These are phyloP conservation scores for Apiotrichum porosum DNA, from an alignment of 1,284 basidiomycete species.

Conservation along the genomic window DNA sequence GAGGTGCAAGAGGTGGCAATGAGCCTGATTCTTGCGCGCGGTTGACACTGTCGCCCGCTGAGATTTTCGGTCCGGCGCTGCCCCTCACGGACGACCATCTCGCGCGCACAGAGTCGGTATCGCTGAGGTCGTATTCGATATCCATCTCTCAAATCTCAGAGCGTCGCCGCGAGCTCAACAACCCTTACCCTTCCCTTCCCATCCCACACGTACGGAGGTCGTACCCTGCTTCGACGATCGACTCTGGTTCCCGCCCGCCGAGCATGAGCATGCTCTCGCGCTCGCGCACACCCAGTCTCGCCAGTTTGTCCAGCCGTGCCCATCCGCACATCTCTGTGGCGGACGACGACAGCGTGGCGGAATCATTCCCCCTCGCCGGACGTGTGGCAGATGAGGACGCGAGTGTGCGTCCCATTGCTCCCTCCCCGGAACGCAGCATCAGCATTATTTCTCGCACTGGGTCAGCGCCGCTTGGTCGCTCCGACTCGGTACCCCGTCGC, in stretches of 20 bases:
- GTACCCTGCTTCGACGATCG: conserved; percentile 26
- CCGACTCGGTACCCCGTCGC: conserved; percentile 9
- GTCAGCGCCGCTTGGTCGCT: conserved; percentile 6
- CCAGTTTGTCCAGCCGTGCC: conserved; percentile 24
- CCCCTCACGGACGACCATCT: too few relatives aligned
- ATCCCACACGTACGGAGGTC: conserved; percentile 23
- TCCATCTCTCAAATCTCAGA: conserved; percentile 18
- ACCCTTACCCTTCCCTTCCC: conserved; percentile 44
- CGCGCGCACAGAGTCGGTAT: conserved; percentile 36
- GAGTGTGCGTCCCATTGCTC: conserved; percentile 76
- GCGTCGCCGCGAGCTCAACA: conserved; percentile 35
- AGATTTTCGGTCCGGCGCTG: too few relatives aligned
- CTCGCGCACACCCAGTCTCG: conserved; percentile 28
- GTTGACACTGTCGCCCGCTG: neutral
- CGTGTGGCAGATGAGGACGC: conserved; percentile 81
- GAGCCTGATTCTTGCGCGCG: conserved; percentile 6
- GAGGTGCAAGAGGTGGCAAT: neutral
- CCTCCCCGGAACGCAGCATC: conserved; percentile 65
- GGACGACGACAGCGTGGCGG: conserved; percentile 14
- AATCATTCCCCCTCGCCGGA: conserved; percentile 6
- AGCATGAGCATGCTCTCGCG: conserved; percentile 24
- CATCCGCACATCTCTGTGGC: conserved; percentile 12
- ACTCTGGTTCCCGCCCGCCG: conserved; percentile 21
- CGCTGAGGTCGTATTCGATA: conserved; percentile 28
- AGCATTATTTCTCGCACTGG: conserved; percentile 30